phyloP scores from a whole-genome alignment of 2,329 filamentous ascomycete species.

The Microascus cirrosus region DNA sequence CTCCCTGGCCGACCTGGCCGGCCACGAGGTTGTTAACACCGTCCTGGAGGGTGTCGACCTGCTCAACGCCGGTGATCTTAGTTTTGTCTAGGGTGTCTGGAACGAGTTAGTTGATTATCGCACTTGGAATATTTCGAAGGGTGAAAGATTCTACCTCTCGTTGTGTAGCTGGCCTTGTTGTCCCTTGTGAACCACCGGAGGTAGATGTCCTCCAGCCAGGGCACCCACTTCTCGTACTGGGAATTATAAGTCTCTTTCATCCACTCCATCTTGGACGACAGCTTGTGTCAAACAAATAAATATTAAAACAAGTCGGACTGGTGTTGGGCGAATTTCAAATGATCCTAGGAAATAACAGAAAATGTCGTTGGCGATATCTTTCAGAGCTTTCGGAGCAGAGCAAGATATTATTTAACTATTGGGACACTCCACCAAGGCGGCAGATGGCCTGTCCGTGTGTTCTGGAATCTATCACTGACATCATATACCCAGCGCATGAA shows the following conservation, averaged over 20 bases:
- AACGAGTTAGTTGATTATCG: conserved; percentile 1
- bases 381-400: too few species aligned
- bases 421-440: too few species aligned
- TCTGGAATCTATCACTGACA: too few species aligned
- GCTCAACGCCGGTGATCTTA: conserved; percentile 56
- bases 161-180: conserved; percentile 63
- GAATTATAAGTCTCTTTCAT: conserved; percentile 54
- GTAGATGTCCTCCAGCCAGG: conserved; percentile 66
- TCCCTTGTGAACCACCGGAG: conserved; percentile 64
- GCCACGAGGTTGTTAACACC: conserved; percentile 50
- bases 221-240: conserved; percentile 66
- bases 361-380: too few species aligned
- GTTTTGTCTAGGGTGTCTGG: conserved; percentile 56
- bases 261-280: conserved; percentile 33
- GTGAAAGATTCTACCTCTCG: conserved; percentile 43
- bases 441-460: too few species aligned
- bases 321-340: background rate
- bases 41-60: conserved; percentile 60
- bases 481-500: background rate
- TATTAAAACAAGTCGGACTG: background rate
- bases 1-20: conserved; percentile 57
- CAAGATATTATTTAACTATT: too few species aligned
- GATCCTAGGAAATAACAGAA: background rate
- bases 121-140: background rate
- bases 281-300: background rate